Percentiles rank a stretch among this genome's conserved stretches.
These are phyloP conservation scores for Podospora conica DNA, from an alignment of 495 filamentous ascomycete genomes.

Conservation along the genomic window DNA sequence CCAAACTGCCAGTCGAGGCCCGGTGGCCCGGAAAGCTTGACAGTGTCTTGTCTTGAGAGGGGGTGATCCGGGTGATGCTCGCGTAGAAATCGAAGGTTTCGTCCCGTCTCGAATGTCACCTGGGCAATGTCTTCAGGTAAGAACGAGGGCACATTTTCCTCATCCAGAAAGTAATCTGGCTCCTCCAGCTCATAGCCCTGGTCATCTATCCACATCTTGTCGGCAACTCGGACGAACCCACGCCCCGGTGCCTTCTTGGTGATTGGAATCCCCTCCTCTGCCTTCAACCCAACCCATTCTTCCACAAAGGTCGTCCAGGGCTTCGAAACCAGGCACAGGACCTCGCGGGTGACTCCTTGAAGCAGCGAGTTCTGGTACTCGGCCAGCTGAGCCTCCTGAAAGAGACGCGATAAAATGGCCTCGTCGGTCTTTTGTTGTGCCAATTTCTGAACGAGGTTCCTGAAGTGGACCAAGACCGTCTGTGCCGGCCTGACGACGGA, in stretches of 20 bases:
- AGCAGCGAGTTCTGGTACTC: slow-evolving; percentile 59
- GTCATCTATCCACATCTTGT: slow-evolving; percentile 50
- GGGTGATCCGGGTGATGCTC: slow-evolving; percentile 73
- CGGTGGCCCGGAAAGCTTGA: slow-evolving; percentile 45
- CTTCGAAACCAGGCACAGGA: slow-evolving; percentile 55
- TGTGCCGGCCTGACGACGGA: slow-evolving; percentile 56
- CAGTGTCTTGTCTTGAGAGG: slow-evolving; percentile 47
- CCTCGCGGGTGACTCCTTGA: slow-evolving; percentile 55
- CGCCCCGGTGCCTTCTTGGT: slow-evolving; percentile 40
- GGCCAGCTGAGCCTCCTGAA: slow-evolving; percentile 54
- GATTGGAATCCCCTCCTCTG: slow-evolving; percentile 45
- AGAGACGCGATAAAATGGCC: slow-evolving; percentile 61
- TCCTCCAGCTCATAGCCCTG: slow-evolving; percentile 45
- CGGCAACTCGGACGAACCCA: slow-evolving; percentile 57
- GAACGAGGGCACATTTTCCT: slow-evolving; percentile 59
- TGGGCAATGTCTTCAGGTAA: slow-evolving; percentile 58
- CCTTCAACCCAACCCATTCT: slow-evolving; percentile 69
- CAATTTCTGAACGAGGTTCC: slow-evolving; percentile 50
- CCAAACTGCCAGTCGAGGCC: slow-evolving; percentile 65
- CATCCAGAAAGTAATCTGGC: slow-evolving; percentile 54
- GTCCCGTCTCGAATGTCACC: slow-evolving; percentile 69
- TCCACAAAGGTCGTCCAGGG: slow-evolving; percentile 71
- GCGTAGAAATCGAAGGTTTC: slow-evolving; percentile 67
- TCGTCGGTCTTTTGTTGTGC: slow-evolving; percentile 56
- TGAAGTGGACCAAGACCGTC: slow-evolving; percentile 56